These are phyloP conservation scores for Acanthamoeba lenticulata DNA, from an alignment of 208 protist species.

Conservation along the genomic window DNA sequence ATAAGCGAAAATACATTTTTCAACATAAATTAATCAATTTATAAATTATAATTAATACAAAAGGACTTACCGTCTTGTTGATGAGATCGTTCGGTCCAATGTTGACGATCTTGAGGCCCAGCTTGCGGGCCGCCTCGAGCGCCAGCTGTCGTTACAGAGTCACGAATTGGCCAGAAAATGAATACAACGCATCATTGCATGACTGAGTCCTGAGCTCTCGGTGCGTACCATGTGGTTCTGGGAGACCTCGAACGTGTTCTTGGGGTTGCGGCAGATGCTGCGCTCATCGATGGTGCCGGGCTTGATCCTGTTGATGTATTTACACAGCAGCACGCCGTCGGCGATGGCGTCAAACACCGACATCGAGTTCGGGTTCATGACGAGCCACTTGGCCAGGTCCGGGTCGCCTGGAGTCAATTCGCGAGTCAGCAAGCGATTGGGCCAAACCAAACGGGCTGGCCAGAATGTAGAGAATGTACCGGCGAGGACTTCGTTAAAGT, in stretches of 20 bases:
- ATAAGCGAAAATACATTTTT: neutral
- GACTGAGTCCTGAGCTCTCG: no score
- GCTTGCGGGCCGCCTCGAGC: conserved; percentile 90
- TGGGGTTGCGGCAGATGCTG: conserved; percentile 85
- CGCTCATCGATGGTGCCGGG: conserved; percentile 91
- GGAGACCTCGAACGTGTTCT: conserved; percentile 85
- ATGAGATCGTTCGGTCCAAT: conserved; percentile 88
- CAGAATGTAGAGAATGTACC: conserved; percentile 50
- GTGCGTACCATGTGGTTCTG: conserved; percentile 89
- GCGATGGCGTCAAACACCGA: conserved; percentile 77
- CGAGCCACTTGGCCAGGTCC: conserved; percentile 76
- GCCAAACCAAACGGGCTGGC: no score
- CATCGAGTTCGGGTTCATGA: conserved; percentile 71
- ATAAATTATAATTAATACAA: neutral
- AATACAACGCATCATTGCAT: no score
- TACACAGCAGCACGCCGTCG: conserved; percentile 86
- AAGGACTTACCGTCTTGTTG: conserved; percentile 59
- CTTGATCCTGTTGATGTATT: conserved; percentile 90
- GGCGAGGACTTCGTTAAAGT: conserved; percentile 84
- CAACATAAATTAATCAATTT: neutral
- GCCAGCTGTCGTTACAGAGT: no score
- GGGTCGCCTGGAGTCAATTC: no score
- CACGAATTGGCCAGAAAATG: no score
- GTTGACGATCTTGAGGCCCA: conserved; percentile 91
- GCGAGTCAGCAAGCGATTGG: no score